A percentile compares a stretch with the other conserved stretches of the same genome.
These are phyloP conservation scores for Metarhizium guizhouense DNA, from an alignment of 2,329 filamentous ascomycete species.

Conservation along the genomic window DNA sequence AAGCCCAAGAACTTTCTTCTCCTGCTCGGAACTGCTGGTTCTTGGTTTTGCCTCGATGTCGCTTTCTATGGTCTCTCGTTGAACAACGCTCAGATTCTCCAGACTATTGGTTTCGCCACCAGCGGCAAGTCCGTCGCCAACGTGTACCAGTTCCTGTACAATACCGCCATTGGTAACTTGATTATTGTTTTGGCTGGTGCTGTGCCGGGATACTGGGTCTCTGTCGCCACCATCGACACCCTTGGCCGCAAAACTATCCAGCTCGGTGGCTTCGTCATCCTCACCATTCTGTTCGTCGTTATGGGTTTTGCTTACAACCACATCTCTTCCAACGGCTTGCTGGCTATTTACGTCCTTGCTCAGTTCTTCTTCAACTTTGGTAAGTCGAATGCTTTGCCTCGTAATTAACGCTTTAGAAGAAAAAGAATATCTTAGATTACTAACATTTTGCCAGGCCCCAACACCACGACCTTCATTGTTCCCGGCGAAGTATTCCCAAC, in stretches of 20 bases:
- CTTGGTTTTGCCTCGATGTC: conserved; percentile 67
- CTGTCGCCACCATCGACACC: conserved; percentile 64
- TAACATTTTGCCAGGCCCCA: conserved; percentile 28
- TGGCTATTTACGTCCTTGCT: conserved; percentile 46
- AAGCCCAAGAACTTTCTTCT: conserved; percentile 64
- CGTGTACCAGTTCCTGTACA: conserved; percentile 62
- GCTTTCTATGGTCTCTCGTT: conserved; percentile 62
- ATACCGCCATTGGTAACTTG: conserved; percentile 69
- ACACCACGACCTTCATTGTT: conserved; percentile 48
- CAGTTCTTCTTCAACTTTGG: conserved; percentile 53
- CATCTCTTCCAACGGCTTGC: conserved; percentile 41
- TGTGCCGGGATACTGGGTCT: conserved; percentile 76
- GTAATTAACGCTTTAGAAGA: no score
- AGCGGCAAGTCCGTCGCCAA: conserved; percentile 27
- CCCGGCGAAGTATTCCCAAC: conserved; percentile 49
- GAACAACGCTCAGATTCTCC: conserved; percentile 66
- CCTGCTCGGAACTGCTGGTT: conserved; percentile 70
- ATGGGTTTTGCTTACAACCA: conserved; percentile 55
- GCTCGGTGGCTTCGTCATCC: conserved; percentile 50
- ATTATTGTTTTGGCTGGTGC: conserved; percentile 72
- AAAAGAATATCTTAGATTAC: neutral
- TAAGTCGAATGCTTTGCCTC: conserved; percentile 6
- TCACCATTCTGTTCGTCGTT: conserved; percentile 51
- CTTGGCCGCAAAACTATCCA: conserved; percentile 73
- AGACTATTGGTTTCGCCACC: conserved; percentile 60